phyloP scores from a whole-genome alignment of 1,139 yeast species.

The Spathaspora sp. region DNA sequence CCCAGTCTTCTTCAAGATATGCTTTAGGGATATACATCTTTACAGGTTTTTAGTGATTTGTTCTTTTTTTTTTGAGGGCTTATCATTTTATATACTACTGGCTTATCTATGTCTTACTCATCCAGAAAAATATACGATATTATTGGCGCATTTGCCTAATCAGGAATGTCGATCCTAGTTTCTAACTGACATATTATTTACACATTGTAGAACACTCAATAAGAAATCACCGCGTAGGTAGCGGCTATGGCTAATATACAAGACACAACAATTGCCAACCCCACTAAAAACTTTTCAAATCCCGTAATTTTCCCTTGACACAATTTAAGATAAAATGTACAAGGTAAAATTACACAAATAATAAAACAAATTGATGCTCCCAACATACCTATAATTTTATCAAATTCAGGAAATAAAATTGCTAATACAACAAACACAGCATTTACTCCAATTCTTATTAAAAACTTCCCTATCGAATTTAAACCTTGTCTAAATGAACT shows the following conservation, averaged over 20 bases:
- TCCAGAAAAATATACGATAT: background rate
- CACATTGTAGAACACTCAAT: no score
- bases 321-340: conserved; percentile 49
- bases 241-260: conserved; percentile 33
- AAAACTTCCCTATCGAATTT: conserved; percentile 17
- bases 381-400: conserved; percentile 52
- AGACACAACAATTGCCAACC: conserved; percentile 23
- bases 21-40: conserved; percentile 32
- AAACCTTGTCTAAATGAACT: conserved; percentile 12
- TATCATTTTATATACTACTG: background rate
- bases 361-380: conserved; percentile 60
- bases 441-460: conserved; percentile 48
- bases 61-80: background rate
- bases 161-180: conserved; percentile 5
- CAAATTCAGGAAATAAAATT: conserved; percentile 58
- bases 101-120: background rate
- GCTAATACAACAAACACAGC: conserved; percentile 50
- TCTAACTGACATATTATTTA: no score
- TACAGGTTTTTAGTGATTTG: background rate
- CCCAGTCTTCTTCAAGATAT: conserved; percentile 36
- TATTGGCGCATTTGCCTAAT: conserved; percentile 5
- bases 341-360: conserved; percentile 56
- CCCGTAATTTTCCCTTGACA: conserved; percentile 25
- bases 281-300: conserved; percentile 24
- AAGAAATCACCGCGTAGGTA: conserved; percentile 41